These are phyloP conservation scores for Parathielavia hyrcaniae DNA, from an alignment of 495 filamentous ascomycete species.

Conservation along the genomic window DNA sequence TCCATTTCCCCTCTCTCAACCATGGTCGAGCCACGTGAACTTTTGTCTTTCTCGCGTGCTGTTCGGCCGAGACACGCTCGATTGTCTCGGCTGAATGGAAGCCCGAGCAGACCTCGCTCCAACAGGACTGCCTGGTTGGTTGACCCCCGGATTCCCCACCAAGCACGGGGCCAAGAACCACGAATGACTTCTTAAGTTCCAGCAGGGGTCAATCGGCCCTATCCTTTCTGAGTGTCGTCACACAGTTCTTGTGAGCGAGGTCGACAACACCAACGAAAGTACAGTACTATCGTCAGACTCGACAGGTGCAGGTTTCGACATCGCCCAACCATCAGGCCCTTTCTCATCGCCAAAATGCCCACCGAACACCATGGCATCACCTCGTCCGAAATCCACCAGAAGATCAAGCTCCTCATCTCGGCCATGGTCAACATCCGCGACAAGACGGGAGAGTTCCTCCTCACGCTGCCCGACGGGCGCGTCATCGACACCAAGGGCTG, in stretches of 20 bases:
- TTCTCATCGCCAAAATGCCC: slow-evolving; percentile 32
- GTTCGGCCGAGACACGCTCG: background rate
- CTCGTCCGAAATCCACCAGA: slow-evolving; percentile 46
- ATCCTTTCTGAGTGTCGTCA: background rate
- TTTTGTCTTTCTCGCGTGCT: background rate
- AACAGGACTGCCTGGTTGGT: background rate
- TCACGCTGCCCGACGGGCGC: slow-evolving; percentile 59
- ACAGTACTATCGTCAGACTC: no score
- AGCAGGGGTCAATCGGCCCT: background rate
- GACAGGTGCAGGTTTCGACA: no score
- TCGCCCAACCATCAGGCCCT: background rate
- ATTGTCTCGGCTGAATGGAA: background rate
- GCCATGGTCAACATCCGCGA: slow-evolving; percentile 67
- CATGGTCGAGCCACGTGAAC: no score
- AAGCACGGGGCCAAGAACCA: background rate
- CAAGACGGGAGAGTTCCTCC: slow-evolving; percentile 59
- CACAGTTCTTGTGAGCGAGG: background rate
- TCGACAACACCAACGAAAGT: background rate
- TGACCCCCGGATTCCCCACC: slow-evolving; percentile 1
- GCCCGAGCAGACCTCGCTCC: background rate
- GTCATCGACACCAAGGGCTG: slow-evolving; percentile 75
- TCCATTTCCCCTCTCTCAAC: background rate
- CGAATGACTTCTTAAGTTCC: background rate
- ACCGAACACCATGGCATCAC: slow-evolving; percentile 35
- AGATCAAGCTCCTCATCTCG: slow-evolving; percentile 56